Base-by-base conservation (phyloP, 106 monocot species). In the Triglochin maritima region DNA sequence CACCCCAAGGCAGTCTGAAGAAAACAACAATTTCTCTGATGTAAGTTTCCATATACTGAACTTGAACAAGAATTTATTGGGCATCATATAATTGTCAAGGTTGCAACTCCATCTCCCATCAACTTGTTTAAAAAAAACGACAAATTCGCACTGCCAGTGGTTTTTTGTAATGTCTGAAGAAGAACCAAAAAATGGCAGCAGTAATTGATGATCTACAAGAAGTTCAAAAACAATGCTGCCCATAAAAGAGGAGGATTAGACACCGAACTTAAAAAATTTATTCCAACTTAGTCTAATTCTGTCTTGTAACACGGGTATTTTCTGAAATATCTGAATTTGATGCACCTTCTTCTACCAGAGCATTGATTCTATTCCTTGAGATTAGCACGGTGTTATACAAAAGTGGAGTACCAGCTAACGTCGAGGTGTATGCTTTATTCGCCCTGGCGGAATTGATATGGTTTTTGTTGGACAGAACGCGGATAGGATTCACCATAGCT, bases 341-440 rank as follows among this genome's bases (percentile, higher is more conserved):
- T 63, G 9, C 9, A 44, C 43, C 9, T 63, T n/a, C 46, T 45
- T 45, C 44, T 10, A 17, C n/a, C 67, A 90, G 90, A 72, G 49
- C 69, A 4, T 78, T 87, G 0, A 50, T 72, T 16, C 62, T 70
- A 6, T 92, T 92, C 69, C 68, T 79, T 17, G 87, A 82, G 62
- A 5, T 82, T 71, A 92, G 91, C 62, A 87, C 87, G 17, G 91
- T 87, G 44, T 45, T 87, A 82, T 85, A 87, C 80, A 84, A 74
- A 63, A 61, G 73, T 14, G 87, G 87, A n/a, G 69, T 85, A 41
- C 56, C 84, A 7, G 63, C 54, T 73, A 82, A 87, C 60, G 59
- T 78, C n/a, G 91, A 92, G 64, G 82, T 80, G 15, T 87, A 85
- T 65, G 50, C 73, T 5, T 50, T 92, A 48, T 92, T 92, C 46